Conservation (phyloP, 495 filamentous ascomycete genomes). For the Pseudevernia furfuracea region DNA sequence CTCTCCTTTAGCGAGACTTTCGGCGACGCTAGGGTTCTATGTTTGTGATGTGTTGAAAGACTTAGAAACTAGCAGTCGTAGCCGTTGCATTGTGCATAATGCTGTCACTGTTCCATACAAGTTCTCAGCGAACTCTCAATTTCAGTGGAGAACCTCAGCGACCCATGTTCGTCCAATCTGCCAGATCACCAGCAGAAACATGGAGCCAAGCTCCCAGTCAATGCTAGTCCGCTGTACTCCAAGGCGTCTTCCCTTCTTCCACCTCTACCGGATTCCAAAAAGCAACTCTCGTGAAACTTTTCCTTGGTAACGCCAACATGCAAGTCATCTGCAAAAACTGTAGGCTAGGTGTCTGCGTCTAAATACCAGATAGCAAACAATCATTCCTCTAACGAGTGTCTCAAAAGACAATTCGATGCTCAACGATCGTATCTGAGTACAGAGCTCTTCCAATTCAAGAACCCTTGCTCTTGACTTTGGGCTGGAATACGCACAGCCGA, state of each 20-base stretch:
- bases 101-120: background rate
- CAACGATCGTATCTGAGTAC: too few relatives aligned
- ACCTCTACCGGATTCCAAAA: background rate
- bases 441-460: too few relatives aligned
- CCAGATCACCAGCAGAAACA: background rate
- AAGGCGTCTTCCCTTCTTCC: background rate
- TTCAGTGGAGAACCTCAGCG: background rate
- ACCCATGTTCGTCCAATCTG: background rate
- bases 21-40: background rate
- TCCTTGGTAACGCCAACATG: too few relatives aligned
- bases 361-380: too few relatives aligned
- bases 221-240: too few relatives aligned
- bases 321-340: too few relatives aligned
- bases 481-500: too few relatives aligned
- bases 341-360: too few relatives aligned
- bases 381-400: too few relatives aligned
- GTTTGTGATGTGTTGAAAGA: background rate
- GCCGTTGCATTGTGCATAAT: background rate
- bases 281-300: too few relatives aligned
- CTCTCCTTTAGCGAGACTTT: background rate
- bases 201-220: background rate
- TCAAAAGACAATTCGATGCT: too few relatives aligned
- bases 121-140: background rate
- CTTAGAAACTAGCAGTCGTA: background rate
- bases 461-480: too few relatives aligned